These are phyloP conservation scores for Flaveria ramosissima DNA, from an alignment of 129 eudicot genomes.

Conservation along the genomic window DNA sequence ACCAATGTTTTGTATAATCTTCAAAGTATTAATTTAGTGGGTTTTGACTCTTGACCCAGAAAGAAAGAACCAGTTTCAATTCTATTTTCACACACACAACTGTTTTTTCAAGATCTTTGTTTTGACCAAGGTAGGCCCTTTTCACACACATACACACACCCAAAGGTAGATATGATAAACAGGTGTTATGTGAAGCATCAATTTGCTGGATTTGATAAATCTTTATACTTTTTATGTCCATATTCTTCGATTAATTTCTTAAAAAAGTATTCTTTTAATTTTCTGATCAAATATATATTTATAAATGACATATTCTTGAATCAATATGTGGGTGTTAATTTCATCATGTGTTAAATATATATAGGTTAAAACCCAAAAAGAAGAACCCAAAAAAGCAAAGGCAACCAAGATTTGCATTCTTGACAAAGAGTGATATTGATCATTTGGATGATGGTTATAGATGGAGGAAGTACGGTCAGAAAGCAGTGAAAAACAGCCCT, in stretches of 20 bases:
- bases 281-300: neutral
- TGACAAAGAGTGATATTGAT: constrained; percentile 96
- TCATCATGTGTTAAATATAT: neutral
- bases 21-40: constrained; percentile 20
- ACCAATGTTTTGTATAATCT: neutral
- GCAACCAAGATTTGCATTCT: constrained; percentile 94
- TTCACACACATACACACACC: constrained; percentile 23
- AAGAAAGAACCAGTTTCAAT: constrained; percentile 20
- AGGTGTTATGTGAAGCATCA: constrained; percentile 34
- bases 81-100: constrained; percentile 37
- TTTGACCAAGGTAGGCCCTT: constrained; percentile 30
- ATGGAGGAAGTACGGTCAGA: constrained; percentile 99
- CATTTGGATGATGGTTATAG: constrained; percentile 96
- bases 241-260: constrained; percentile 23
- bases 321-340: constrained; percentile 20
- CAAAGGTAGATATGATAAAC: constrained; percentile 32
- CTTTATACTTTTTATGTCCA: constrained; percentile 24
- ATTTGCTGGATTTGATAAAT: constrained; percentile 28
- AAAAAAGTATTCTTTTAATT: constrained; percentile 22
- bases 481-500: constrained; percentile 99
- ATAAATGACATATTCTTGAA: constrained; percentile 17
- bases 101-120: constrained; percentile 24
- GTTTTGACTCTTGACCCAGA: constrained; percentile 39
- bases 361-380: constrained; percentile 70
- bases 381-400: constrained; percentile 78